Conservation (phyloP, 495 filamentous ascomycete genomes). For the Daldinia caldariorum region DNA sequence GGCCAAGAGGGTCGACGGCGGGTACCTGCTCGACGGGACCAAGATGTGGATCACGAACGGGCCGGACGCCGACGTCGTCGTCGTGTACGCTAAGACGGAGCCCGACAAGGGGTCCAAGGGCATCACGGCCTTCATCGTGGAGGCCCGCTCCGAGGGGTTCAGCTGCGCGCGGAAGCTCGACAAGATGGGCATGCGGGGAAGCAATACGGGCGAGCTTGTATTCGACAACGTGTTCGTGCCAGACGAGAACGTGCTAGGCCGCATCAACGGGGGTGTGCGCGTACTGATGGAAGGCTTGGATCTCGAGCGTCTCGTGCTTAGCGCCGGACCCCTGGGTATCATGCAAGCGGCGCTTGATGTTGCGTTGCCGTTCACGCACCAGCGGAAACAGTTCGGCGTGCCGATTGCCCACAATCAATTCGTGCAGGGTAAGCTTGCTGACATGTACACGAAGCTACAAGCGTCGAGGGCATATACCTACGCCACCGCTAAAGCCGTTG, state of each 20-base stretch:
- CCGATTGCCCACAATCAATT: slow-evolving; percentile 95
- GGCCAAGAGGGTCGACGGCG: slow-evolving; percentile 82
- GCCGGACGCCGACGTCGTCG: slow-evolving; percentile 86
- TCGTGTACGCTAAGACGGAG: slow-evolving; percentile 95
- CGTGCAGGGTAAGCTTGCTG: slow-evolving; percentile 90
- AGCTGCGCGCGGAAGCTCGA: slow-evolving; percentile 90
- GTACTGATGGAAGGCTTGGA: slow-evolving; percentile 98
- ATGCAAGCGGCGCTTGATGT: slow-evolving; percentile 94
- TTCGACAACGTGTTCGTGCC: slow-evolving; percentile 96
- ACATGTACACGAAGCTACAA: slow-evolving; percentile 95
- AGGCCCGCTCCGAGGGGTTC: slow-evolving; percentile 78
- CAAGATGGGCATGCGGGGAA: slow-evolving; percentile 97
- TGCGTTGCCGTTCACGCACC: slow-evolving; percentile 88
- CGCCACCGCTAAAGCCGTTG: slow-evolving; percentile 76
- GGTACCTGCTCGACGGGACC: slow-evolving; percentile 85
- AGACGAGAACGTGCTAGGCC: slow-evolving; percentile 78
- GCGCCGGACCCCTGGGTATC: slow-evolving; percentile 89
- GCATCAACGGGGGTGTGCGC: slow-evolving; percentile 80
- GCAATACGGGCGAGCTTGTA: slow-evolving; percentile 93
- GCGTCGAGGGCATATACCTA: slow-evolving; percentile 84
- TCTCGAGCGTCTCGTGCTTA: slow-evolving; percentile 91
- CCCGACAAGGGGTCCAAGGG: slow-evolving; percentile 85
- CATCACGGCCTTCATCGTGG: slow-evolving; percentile 93
- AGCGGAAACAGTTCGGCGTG: slow-evolving; percentile 84
- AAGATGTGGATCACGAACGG: slow-evolving; percentile 99